Percentiles rank a stretch among this genome's conserved stretches.
Conservation (phyloP, 257 asterid genomes). For the Striga asiatica region DNA sequence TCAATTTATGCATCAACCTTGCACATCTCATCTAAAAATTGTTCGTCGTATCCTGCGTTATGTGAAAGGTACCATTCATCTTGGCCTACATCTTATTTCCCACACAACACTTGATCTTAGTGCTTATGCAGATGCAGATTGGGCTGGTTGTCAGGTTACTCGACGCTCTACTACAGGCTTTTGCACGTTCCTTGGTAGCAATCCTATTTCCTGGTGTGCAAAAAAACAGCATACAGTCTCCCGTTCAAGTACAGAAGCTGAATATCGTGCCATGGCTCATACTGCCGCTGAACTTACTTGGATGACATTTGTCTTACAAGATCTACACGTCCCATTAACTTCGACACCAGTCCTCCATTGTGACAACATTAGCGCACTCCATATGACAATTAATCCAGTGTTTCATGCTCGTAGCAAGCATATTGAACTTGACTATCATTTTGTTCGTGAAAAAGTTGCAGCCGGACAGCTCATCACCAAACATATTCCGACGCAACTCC, state of each 20-base stretch:
- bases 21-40: not conserved
- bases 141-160: not conserved
- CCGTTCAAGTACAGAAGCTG: not conserved
- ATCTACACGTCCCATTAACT: not conserved
- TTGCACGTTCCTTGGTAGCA: not conserved
- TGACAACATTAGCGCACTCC: slow-evolving; percentile 8
- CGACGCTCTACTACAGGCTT: not conserved
- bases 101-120: not conserved
- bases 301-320: not conserved
- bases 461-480: not conserved
- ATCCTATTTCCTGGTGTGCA: not conserved
- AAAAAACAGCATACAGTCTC: not conserved
- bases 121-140: slow-evolving; percentile 5
- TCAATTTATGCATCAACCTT: not conserved
- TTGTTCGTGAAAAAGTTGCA: not conserved
- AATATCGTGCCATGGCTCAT: not conserved
- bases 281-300: not conserved
- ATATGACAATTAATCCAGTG: not conserved
- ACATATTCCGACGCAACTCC: not conserved
- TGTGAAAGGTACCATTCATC: not conserved
- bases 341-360: not conserved
- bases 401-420: slow-evolving; percentile 1
- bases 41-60: not conserved
- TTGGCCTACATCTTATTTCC: not conserved
- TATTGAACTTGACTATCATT: slow-evolving; percentile 14